Conservation (phyloP, 225 moss, liverwort and hornwort species). For the Sphagnum contortum region DNA sequence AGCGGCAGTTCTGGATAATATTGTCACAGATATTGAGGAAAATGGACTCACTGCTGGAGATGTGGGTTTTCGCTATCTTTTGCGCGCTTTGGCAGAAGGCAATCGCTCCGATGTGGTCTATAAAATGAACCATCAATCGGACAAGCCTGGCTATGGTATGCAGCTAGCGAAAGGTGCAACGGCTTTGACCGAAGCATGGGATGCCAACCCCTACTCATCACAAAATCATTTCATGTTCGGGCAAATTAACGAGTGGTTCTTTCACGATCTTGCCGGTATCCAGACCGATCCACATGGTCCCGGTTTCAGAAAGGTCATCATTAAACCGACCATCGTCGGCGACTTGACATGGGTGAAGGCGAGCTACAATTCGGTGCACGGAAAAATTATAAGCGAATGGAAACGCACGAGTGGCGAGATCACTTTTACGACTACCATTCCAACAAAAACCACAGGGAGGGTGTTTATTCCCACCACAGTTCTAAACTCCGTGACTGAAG, state of each 20-base stretch:
- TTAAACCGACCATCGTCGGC: constrained; percentile 32
- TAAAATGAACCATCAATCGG: constrained; percentile 18
- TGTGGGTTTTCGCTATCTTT: constrained; percentile 35
- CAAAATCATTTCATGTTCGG: constrained; percentile 55
- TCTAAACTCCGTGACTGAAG: constrained; percentile 2
- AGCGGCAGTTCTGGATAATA: constrained; percentile 22
- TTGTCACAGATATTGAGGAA: constrained; percentile 22
- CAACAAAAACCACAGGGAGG: constrained; percentile 20
- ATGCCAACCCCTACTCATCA: constrained; percentile 27
- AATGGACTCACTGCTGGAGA: constrained; percentile 45
- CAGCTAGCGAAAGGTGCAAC: constrained; percentile 47
- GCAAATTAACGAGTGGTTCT: constrained; percentile 46
- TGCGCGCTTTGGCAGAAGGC: constrained; percentile 49
- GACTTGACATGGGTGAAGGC: constrained; percentile 43
- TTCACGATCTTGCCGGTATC: constrained; percentile 39
- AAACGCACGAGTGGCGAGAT: constrained; percentile 3
- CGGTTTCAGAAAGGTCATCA: constrained; percentile 25
- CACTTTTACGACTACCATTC: constrained; percentile 10
- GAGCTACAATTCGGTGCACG: constrained; percentile 17
- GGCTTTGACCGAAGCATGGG: constrained; percentile 45
- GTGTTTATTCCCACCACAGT: constrained; percentile 21
- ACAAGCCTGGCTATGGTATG: constrained; percentile 38
- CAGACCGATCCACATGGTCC: constrained; percentile 21
- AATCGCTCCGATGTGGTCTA: constrained; percentile 42
- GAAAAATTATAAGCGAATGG: constrained; percentile 34